phyloP scores from a whole-genome alignment of 2,329 filamentous ascomycete genomes.

The Chaetomium sp. region DNA sequence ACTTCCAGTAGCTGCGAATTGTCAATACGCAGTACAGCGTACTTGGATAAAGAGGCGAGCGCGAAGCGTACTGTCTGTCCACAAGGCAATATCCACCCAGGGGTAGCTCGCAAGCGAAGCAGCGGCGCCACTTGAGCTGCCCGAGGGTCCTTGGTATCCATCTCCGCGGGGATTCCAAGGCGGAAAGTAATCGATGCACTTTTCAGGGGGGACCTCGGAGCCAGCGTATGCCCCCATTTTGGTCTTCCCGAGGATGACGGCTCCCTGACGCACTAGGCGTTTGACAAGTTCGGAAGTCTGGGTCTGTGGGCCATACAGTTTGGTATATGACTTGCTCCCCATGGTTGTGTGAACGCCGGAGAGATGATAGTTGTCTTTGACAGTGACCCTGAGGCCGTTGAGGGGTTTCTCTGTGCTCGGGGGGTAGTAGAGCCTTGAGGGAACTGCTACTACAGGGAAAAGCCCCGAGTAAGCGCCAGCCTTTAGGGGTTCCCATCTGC shows the following conservation, averaged over 20 bases:
- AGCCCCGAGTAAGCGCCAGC: background rate
- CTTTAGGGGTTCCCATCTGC: background rate
- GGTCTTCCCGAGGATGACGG: background rate
- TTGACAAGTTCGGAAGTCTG: background rate
- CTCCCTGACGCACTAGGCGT: background rate
- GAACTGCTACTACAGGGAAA: background rate
- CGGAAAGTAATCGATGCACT: background rate
- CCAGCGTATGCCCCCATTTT: background rate
- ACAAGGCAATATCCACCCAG: background rate
- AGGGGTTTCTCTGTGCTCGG: background rate
- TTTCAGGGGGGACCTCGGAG: background rate
- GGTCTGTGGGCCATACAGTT: background rate
- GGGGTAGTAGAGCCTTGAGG: background rate
- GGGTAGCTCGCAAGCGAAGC: background rate
- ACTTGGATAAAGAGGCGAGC: background rate
- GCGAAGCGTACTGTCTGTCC: background rate
- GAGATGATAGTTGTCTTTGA: slow-evolving; percentile 3
- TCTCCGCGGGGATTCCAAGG: background rate
- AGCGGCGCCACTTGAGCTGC: background rate
- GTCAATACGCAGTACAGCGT: background rate
- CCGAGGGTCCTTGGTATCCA: background rate
- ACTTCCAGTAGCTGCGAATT: background rate
- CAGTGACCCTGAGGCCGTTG: background rate
- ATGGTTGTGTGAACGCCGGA: background rate
- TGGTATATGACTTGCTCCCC: background rate